Percentiles rank a stretch among this genome's conserved stretches.
These are phyloP conservation scores for Pochonia chlamydosporia DNA, from an alignment of 2,329 filamentous ascomycete species.

Conservation along the genomic window DNA sequence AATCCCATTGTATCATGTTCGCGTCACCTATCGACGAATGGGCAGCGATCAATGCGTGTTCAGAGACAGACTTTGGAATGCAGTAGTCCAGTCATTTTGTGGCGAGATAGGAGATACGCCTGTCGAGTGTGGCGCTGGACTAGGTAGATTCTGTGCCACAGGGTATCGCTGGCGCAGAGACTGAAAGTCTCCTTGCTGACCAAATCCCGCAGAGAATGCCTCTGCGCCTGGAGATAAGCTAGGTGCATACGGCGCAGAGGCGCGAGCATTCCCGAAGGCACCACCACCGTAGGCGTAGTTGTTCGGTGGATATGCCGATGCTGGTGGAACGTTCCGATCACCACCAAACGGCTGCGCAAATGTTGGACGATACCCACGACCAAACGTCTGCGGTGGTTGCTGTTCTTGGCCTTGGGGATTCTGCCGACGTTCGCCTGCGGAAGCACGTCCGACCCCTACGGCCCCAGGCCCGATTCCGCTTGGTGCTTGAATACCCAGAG, in stretches of 20 bases:
- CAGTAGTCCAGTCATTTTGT: conserved; percentile 54
- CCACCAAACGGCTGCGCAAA: conserved; percentile 35
- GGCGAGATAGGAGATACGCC: conserved; percentile 34
- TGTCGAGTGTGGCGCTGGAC: conserved; percentile 28
- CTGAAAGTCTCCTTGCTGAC: conserved; percentile 38
- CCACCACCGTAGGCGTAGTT: conserved; percentile 30
- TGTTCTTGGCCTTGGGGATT: conserved; percentile 34
- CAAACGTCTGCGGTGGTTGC: conserved; percentile 29
- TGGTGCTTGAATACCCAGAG: conserved; percentile 64
- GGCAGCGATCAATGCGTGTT: conserved; percentile 46
- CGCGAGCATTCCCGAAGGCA: conserved; percentile 27
- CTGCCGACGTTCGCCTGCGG: conserved; percentile 40
- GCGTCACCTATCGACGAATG: not conserved
- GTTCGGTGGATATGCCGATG: conserved; percentile 27
- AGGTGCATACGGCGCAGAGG: conserved; percentile 20
- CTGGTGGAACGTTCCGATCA: conserved; percentile 35
- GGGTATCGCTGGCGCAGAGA: conserved; percentile 42
- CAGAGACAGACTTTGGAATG: conserved; percentile 68
- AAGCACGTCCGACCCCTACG: conserved; percentile 49
- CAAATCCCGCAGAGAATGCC: conserved; percentile 22
- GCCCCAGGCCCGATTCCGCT: conserved; percentile 62
- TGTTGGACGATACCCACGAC: conserved; percentile 35
- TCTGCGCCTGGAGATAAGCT: conserved; percentile 23
- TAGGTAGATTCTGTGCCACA: conserved; percentile 31
- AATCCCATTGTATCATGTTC: not conserved